Evolutionary conservation across 225 moss, liverwort and hornwort species (phyloP), one percentile per base, ranked within the genome.

Genomic region (Marchantia polymorpha): DNA sequence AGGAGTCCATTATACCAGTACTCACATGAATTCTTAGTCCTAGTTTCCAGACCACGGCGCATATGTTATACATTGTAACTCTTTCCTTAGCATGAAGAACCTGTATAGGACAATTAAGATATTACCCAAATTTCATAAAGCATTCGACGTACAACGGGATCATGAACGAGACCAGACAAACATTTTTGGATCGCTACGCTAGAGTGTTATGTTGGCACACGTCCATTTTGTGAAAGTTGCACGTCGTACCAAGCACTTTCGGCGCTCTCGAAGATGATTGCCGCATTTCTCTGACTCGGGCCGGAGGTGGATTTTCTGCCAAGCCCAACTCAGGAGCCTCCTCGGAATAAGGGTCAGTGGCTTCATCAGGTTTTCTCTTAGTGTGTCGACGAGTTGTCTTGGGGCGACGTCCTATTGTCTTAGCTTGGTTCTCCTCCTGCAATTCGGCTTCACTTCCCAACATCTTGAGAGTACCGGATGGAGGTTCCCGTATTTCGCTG

Each of bases 341-440:
- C n/a, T 86, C 86, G 22, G 76, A 61, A 58, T 58, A 51, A 46
- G 76, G 49, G 13, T 86, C 83, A 29, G 39, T 72, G 30, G 67
- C 73, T n/a, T 60, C 77, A 81, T 84, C 84, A 50, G 69, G 72
- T 72, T 87, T 87, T 49, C 77, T 80, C 72, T 81, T 84, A 77
- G 46, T 50, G 50, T 77, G 87, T 79, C 87, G 84, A 14, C 87
- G 84, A 74, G 87, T 60, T 49, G 77, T 26, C 78, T 83, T 87
- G 56, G 82, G 7, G 30, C 78, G 74, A 30, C 82, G 82, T 16
- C 31, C 80, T 4, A 51, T 31, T 6, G 72, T 23, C 49, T 84
- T 84, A 0, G 30, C 73, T 53, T 69, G 74, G 51, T 7, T 78
- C 30, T 83, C 87, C 20, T 83, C 82, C 25, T 27, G 80, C 10